Base-by-base conservation (phyloP, 345 rosid genomes). In the Arabidopsis suecica region DNA sequence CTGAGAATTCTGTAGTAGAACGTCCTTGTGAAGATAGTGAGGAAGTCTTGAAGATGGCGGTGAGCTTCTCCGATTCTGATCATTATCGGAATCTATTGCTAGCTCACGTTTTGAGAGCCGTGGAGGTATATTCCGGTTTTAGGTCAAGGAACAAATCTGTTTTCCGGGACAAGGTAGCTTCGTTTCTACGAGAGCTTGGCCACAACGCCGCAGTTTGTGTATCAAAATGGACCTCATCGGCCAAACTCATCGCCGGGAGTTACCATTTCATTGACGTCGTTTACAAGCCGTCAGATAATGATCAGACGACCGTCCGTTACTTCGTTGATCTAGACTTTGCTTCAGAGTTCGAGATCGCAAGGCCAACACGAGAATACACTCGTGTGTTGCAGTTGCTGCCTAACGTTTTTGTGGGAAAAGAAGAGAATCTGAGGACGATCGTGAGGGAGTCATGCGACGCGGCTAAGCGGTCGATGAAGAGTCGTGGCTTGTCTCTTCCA, bases 141-240 rank as follows among this genome's bases (percentile, higher is more conserved):
- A 61, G 64, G n/a, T 76, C 80, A 28, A 12, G 2, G 0, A 65
- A 82, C 23, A 84, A 71, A 69, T 22, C 76, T 36, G 56, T 84
- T 20, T 82, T 87, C 47, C 55, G 76, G 42, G 88, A 90, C 1
- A 82, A 85, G 51, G 86, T 89, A 54, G 86, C 86, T 82, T 70
- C 70, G 25, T 83, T 71, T 72, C 78, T 91, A 25, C 80, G 88
- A 56, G 89, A 88, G 36, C 45, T 77, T 0, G 95, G 98, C 8
- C 85, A 88, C 81, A 83, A 88, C 83, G 97, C 97, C 6, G 98
- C 94, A 61, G 82, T 87, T 71, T 91, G 97, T 77, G 86, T 82
- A 71, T 87, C 95, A 0, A 84, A 81, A 53, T 93, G 98, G 97
- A 82, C 53, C 48, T 73, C 93, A 18, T 80, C 86, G 6, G 84